phyloP scores from a whole-genome alignment of 1,284 basidiomycete genomes.

The Xanthoconium separans region DNA sequence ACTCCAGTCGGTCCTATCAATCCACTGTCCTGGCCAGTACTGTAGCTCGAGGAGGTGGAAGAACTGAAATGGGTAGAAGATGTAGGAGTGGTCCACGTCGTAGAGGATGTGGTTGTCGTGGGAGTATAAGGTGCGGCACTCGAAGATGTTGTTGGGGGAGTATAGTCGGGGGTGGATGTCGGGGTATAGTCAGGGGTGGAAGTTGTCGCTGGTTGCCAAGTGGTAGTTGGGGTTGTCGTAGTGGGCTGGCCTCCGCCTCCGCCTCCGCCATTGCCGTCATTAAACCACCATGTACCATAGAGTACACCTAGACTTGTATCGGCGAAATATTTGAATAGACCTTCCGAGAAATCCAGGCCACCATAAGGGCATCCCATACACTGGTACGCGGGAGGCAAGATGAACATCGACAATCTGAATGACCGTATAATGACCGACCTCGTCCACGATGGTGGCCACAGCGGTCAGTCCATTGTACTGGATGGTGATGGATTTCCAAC shows the following conservation, averaged over 20 bases:
- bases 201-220: slow-evolving; percentile 25
- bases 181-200: slow-evolving; percentile 24
- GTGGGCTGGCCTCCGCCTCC: slow-evolving; percentile 21
- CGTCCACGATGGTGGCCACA: slow-evolving; percentile 64
- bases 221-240: slow-evolving; percentile 26
- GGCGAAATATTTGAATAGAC: slow-evolving; percentile 70
- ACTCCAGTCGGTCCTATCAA: slow-evolving; percentile 33
- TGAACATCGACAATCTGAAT: slow-evolving; percentile 5
- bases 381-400: slow-evolving; percentile 30
- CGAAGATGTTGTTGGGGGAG: slow-evolving; percentile 17
- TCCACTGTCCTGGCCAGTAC: slow-evolving; percentile 22
- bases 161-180: slow-evolving; percentile 19
- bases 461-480: slow-evolving; percentile 61
- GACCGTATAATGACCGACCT: slow-evolving; percentile 41
- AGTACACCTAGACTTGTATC: slow-evolving; percentile 50
- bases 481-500: slow-evolving; percentile 66
- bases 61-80: slow-evolving; percentile 18
- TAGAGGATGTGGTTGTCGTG: slow-evolving; percentile 15
- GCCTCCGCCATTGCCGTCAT: slow-evolving; percentile 34
- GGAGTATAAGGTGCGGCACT: slow-evolving; percentile 16
- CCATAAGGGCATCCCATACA: slow-evolving; percentile 71
- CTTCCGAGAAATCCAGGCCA: slow-evolving; percentile 75
- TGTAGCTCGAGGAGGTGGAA: slow-evolving; percentile 6
- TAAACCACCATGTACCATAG: slow-evolving; percentile 57
- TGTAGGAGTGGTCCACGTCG: slow-evolving; percentile 17